Base-by-base conservation (phyloP, 2,329 filamentous ascomycete genomes). In the Aphanoascus verrucosus region DNA sequence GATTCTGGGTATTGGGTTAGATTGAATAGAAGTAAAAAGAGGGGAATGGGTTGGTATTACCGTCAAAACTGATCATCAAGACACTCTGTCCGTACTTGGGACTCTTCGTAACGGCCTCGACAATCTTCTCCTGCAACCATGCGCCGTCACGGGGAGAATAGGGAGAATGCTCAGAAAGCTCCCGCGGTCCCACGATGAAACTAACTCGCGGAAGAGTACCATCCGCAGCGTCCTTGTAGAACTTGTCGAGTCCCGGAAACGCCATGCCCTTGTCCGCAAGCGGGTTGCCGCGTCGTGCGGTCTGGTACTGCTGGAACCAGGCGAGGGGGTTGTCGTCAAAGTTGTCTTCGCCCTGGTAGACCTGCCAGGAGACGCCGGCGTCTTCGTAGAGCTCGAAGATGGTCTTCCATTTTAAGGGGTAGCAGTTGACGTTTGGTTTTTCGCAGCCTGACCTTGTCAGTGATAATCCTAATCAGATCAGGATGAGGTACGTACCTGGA, bases 301-400 rank as follows among this genome's bases (percentile, higher is more conserved):
- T 68, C 55, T 78, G 76, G 61, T 71, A 79, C 53, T 78, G 75
- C 53, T 73, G 52, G 58, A 80, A 80, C 70, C 75, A 77, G 35
- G 76, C 75, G 12, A 77, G 66, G 0, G 76, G 72, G 60, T 78
- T 79, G 60, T 79, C 77, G 41, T 77, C 76, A 54, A 77, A 77
- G 62, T 77, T 77, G 59, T 78, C 69, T 15, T 65, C 67, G 51
- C 75, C 69, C 58, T 78, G 75, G 58, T 68, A 78, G 1, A 77
- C 68, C 37, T 75, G 71, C 77, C 77, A 79, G 0, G 70, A 71
- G 17, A 75, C 71, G 14, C 71, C 73, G 1, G 72, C 71, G 8
- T 71, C 68, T 59, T 78, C 69, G 37, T 75, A 76, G 54, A 71
- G 66, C 54, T 78, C 74, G 47, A 69, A 74, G 15, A 72, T 70